Conservation (phyloP, 768 basidiomycete genomes). For the Kwoniella pini region DNA sequence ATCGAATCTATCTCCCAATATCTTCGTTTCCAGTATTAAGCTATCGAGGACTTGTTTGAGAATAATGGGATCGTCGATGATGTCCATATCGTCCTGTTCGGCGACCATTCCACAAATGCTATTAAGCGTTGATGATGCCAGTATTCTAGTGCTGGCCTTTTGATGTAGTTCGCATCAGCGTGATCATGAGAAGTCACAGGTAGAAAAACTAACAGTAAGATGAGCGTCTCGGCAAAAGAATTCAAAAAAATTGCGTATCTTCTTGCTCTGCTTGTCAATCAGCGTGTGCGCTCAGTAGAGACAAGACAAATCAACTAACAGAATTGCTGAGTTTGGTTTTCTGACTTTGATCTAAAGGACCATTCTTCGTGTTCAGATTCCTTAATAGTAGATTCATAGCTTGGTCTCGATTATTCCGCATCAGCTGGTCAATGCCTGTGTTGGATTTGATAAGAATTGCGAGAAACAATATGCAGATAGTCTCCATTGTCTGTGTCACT, state of each 20-base stretch:
- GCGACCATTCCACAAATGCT: neutral
- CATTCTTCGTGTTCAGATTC: slow-evolving; percentile 6
- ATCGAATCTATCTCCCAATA: slow-evolving; percentile 28
- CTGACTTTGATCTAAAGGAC: slow-evolving; percentile 9
- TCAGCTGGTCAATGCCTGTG: slow-evolving; percentile 22
- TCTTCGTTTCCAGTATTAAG: slow-evolving; percentile 8
- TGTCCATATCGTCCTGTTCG: neutral
- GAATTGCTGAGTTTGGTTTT: neutral
- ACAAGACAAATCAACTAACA: slow-evolving; percentile 1
- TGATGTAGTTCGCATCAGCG: neutral
- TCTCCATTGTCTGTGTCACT: slow-evolving; percentile 32
- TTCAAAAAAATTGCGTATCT: slow-evolving; percentile 2
- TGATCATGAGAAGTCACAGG: neutral
- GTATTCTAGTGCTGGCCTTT: slow-evolving; percentile 10
- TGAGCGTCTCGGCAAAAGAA: neutral
- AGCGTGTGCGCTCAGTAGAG: too few relatives aligned
- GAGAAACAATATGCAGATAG: slow-evolving; percentile 36
- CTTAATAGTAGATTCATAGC: slow-evolving; percentile 21
- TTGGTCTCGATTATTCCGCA: slow-evolving; percentile 16
- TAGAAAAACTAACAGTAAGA: neutral
- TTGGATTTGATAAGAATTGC: slow-evolving; percentile 23
- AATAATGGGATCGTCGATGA: neutral
- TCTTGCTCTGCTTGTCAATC: neutral
- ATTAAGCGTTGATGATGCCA: neutral
- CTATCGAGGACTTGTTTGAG: neutral